Evolutionary conservation across 2,329 filamentous ascomycete genomes (phyloP).

Genomic region (Drechslerella coelobrocha): DNA sequence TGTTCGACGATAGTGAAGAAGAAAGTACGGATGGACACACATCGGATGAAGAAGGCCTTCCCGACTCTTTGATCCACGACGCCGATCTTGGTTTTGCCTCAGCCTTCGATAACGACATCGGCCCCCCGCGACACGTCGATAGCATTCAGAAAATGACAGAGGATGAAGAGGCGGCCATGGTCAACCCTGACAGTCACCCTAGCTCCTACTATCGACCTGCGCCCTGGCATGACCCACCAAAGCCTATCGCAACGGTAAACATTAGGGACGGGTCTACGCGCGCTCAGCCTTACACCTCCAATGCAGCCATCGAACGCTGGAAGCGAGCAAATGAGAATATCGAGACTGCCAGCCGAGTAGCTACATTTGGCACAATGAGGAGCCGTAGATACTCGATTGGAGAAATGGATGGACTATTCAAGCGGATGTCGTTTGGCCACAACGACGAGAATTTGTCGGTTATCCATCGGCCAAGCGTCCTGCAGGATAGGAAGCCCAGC

Average conservation of each 20-base stretch:
- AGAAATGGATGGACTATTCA: conserved; percentile 54
- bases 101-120: conserved; percentile 34
- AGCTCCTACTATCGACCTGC: conserved; percentile 54
- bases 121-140: conserved; percentile 36
- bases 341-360: conserved; percentile 59
- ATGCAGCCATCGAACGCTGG: conserved; percentile 63
- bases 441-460: conserved; percentile 51
- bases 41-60: conserved; percentile 44
- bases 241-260: conserved; percentile 59
- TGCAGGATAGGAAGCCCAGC: conserved; percentile 43
- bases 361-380: conserved; percentile 54
- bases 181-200: conserved; percentile 56
- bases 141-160: conserved; percentile 53
- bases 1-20: conserved; percentile 46
- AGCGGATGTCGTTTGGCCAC: conserved; percentile 53
- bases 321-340: conserved; percentile 60
- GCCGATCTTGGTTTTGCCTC: conserved; percentile 32
- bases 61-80: conserved; percentile 42
- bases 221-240: conserved; percentile 55
- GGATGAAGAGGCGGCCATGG: conserved; percentile 52
- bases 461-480: conserved; percentile 20
- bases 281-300: conserved; percentile 62
- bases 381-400: conserved; percentile 51
- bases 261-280: conserved; percentile 56
- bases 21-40: conserved; percentile 42